A percentile compares a stretch with the other conserved stretches of the same genome.
Evolutionary conservation across 179 eudicot species (phyloP).

Genomic region (Camellia oleifera): DNA sequence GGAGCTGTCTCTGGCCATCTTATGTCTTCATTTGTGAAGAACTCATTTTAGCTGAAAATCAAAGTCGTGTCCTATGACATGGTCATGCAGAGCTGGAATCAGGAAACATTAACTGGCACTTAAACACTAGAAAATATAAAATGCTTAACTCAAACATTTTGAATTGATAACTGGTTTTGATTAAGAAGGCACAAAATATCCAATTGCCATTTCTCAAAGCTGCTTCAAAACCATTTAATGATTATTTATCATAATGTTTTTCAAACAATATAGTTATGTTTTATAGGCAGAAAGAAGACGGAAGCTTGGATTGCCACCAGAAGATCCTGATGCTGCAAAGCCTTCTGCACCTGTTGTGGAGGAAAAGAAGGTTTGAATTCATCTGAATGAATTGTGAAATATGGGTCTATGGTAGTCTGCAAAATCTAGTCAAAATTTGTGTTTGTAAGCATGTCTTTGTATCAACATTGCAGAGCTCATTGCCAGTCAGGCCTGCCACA

Average conservation of each 20-base stretch:
- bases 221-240: constrained; percentile 2
- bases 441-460: constrained; percentile 11
- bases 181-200: neutral
- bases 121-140: neutral
- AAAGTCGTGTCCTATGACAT: too few species aligned
- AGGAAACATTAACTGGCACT: too few species aligned
- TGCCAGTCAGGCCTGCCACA: constrained; percentile 91
- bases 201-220: neutral
- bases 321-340: constrained; percentile 70
- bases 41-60: too few species aligned
- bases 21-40: too few species aligned
- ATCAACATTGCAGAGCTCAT: constrained; percentile 49
- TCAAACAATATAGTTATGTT: constrained; percentile 1
- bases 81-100: too few species aligned
- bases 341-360: constrained; percentile 70
- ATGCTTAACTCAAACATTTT: neutral
- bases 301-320: constrained; percentile 92
- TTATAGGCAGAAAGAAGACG: constrained; percentile 95
- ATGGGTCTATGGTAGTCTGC: neutral
- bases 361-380: constrained; percentile 74
- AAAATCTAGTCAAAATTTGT: neutral
- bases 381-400: neutral
- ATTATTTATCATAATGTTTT: neutral
- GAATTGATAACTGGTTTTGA: neutral
- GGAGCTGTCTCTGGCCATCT: too few species aligned